These are phyloP conservation scores for Zygoascus flipseniorum DNA, from an alignment of 805 yeast genomes.

Conservation along the genomic window DNA sequence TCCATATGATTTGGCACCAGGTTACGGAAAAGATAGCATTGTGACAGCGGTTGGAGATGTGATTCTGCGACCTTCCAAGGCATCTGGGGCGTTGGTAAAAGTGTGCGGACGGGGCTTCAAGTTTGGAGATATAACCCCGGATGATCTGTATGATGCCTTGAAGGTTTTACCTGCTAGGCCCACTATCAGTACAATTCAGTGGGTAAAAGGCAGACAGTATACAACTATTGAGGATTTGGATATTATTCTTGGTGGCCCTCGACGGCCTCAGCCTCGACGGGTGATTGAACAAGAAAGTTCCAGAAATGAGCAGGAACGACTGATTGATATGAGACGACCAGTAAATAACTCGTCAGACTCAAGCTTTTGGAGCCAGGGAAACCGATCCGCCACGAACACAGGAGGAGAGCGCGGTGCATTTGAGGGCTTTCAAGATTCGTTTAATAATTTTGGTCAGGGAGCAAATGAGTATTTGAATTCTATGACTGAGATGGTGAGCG, in stretches of 20 bases:
- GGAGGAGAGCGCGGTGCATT: slow-evolving; percentile 24
- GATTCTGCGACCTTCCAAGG: slow-evolving; percentile 43
- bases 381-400: background rate
- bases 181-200: slow-evolving; percentile 63
- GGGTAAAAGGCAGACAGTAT: slow-evolving; percentile 73
- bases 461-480: slow-evolving; percentile 37
- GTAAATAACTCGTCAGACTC: background rate
- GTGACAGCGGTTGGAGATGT: slow-evolving; percentile 35
- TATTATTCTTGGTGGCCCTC: slow-evolving; percentile 61
- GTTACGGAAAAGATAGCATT: slow-evolving; percentile 36
- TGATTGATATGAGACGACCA: background rate
- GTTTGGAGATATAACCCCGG: slow-evolving; percentile 32
- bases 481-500: slow-evolving; percentile 29
- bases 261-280: slow-evolving; percentile 50
- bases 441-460: slow-evolving; percentile 38
- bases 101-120: slow-evolving; percentile 37
- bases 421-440: slow-evolving; percentile 34
- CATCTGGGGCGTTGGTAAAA: slow-evolving; percentile 46
- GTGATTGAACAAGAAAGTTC: slow-evolving; percentile 23
- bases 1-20: slow-evolving; percentile 35
- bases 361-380: background rate
- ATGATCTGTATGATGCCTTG: slow-evolving; percentile 60
- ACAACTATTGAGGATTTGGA: slow-evolving; percentile 59
- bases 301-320: slow-evolving; percentile 17
- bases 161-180: slow-evolving; percentile 74